A percentile compares a stretch with the other conserved stretches of the same genome.
These are phyloP conservation scores for Nakazawaea anatomiae DNA, from an alignment of 805 yeast species.

Conservation along the genomic window DNA sequence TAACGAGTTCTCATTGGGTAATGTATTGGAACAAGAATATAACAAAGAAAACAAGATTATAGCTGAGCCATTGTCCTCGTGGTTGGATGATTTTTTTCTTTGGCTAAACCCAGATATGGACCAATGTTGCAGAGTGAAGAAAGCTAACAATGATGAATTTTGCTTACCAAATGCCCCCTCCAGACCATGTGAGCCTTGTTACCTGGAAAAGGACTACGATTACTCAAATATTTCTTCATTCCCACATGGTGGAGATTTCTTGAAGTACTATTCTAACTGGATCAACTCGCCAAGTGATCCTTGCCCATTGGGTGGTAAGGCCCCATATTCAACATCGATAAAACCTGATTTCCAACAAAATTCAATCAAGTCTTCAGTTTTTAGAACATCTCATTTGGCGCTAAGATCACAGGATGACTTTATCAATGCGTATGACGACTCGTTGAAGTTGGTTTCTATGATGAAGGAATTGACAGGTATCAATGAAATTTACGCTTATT, in stretches of 20 bases:
- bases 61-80: conserved; percentile 78
- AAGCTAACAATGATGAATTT: conserved; percentile 43
- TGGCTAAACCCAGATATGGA: conserved; percentile 85
- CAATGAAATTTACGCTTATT: conserved; percentile 74
- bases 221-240: conserved; percentile 81
- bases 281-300: conserved; percentile 75
- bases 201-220: conserved; percentile 44
- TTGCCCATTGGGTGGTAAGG: conserved; percentile 94
- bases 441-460: conserved; percentile 60
- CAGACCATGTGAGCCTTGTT: conserved; percentile 72
- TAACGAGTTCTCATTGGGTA: conserved; percentile 69
- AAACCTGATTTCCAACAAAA: conserved; percentile 32
- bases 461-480: conserved; percentile 30
- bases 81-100: conserved; percentile 87
- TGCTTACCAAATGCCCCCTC: conserved; percentile 66
- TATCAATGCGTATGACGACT: conserved; percentile 70
- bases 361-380: conserved; percentile 51
- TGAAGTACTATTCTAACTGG: conserved; percentile 75
- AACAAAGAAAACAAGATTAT: conserved; percentile 64
- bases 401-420: conserved; percentile 79
- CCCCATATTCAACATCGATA: conserved; percentile 71
- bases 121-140: conserved; percentile 75
- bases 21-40: conserved; percentile 79
- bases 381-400: conserved; percentile 76
- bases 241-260: conserved; percentile 67